A percentile compares a stretch with the other conserved stretches of the same genome.
phyloP scores from a whole-genome alignment of 1,284 basidiomycete species.

The Austroboletus novae-zelandiae region DNA sequence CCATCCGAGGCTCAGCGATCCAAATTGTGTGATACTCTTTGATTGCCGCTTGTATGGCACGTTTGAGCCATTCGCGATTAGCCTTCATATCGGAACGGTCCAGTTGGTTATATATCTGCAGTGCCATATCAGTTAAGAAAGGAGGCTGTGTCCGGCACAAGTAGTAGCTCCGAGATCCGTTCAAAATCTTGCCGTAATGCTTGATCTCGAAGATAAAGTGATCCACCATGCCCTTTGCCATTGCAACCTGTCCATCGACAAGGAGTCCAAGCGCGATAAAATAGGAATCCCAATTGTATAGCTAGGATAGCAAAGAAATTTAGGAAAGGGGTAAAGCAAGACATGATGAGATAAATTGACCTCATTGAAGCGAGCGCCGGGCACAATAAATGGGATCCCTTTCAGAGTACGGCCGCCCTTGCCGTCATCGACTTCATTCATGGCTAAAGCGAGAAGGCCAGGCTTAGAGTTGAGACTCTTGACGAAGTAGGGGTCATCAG shows the following conservation, averaged over 20 bases:
- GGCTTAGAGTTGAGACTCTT: constrained; percentile 93
- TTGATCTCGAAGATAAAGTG: constrained; percentile 99
- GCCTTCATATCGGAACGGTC: constrained; percentile 80
- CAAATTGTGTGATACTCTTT: constrained; percentile 99
- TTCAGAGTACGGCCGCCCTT: constrained; percentile 80
- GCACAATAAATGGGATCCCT: constrained; percentile 95
- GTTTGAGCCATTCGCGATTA: constrained; percentile 91
- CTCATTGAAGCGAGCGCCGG: constrained; percentile 97
- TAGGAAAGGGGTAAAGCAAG: constrained; percentile 5
- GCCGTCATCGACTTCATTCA: constrained; percentile 87
- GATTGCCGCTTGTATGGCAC: constrained; percentile 94
- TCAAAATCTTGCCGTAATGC: constrained; percentile 90
- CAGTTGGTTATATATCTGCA: constrained; percentile 96
- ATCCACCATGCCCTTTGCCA: constrained; percentile 97
- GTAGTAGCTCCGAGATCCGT: constrained; percentile 85
- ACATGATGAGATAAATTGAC: constrained; percentile 42
- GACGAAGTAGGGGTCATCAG: constrained; percentile 86
- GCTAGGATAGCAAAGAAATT: constrained; percentile 38
- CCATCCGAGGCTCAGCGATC: constrained; percentile 91
- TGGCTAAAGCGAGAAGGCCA: constrained; percentile 92
- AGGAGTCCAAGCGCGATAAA: constrained; percentile 93
- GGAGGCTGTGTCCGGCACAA: constrained; percentile 95
- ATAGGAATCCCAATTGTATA: constrained; percentile 93
- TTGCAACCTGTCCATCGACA: constrained; percentile 89
- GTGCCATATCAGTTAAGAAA: constrained; percentile 97